A percentile compares a stretch with the other conserved stretches of the same genome.
These are phyloP conservation scores for Colletotrichum scovillei DNA, from an alignment of 2,329 filamentous ascomycete genomes.

Conservation along the genomic window DNA sequence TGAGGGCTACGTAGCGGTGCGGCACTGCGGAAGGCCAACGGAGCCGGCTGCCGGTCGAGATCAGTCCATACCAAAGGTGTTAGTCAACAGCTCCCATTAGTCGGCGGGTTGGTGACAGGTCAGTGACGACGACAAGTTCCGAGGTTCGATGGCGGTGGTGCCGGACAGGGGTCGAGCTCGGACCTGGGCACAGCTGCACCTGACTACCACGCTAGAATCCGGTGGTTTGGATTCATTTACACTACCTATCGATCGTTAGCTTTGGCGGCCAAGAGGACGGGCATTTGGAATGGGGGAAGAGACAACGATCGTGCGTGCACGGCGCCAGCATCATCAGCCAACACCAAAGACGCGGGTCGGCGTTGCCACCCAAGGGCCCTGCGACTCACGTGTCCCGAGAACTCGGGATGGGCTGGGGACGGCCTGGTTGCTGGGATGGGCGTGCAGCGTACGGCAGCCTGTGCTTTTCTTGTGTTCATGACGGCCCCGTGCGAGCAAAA, in stretches of 20 bases:
- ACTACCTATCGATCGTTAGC: neutral
- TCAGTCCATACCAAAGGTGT: neutral
- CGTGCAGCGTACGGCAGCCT: neutral
- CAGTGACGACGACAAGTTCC: conserved; percentile 5
- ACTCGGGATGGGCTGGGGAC: conserved; percentile 2
- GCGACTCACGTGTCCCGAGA: conserved; percentile 16
- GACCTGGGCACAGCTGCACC: conserved; percentile 6
- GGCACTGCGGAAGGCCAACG: neutral
- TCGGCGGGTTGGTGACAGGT: neutral
- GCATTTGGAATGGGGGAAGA: conserved; percentile 20
- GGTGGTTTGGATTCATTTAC: conserved; percentile 10
- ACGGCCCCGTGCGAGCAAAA: neutral
- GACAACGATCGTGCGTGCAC: conserved; percentile 10
- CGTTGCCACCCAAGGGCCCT: neutral
- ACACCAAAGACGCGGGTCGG: neutral
- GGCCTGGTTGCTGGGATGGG: neutral
- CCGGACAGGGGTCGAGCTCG: conserved; percentile 18
- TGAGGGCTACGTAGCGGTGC: neutral
- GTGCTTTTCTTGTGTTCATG: neutral
- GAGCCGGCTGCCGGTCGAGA: neutral
- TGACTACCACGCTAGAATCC: conserved; percentile 20
- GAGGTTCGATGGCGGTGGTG: conserved; percentile 20
- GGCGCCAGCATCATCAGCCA: neutral
- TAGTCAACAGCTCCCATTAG: neutral
- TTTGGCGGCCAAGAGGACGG: conserved; percentile 4